phyloP scores from a whole-genome alignment of 345 rosid genomes.

The Eucalyptus regnans region DNA sequence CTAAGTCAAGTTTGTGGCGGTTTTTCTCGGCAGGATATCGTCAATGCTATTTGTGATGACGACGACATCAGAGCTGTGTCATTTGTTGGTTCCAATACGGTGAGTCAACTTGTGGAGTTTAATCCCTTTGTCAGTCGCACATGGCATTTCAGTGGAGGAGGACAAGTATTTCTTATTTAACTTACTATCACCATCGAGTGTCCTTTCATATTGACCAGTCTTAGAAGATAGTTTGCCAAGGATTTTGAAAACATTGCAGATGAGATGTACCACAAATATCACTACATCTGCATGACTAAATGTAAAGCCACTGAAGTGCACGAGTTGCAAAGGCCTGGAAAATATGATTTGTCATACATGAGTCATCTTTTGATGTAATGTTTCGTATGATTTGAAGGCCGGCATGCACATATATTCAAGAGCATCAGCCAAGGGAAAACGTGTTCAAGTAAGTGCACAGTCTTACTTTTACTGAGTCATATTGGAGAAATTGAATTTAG shows the following conservation, averaged over 20 bases:
- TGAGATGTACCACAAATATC: neutral
- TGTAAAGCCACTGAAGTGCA: neutral
- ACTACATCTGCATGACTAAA: neutral
- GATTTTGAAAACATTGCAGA: neutral
- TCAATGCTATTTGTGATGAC: conserved; percentile 92
- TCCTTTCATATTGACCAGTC: neutral
- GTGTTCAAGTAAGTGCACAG: conserved; percentile 61
- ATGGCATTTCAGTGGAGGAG: neutral
- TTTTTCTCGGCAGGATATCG: conserved; percentile 50
- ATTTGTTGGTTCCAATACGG: conserved; percentile 90
- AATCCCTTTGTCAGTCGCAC: neutral
- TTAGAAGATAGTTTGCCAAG: neutral
- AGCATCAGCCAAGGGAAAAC: conserved; percentile 91
- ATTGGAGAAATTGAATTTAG: neutral
- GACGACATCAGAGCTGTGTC: conserved; percentile 76
- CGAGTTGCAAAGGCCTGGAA: neutral
- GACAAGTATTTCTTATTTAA: neutral
- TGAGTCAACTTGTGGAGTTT: conserved; percentile 22
- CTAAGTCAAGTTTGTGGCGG: neutral
- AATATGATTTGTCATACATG: neutral
- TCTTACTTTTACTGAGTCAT: neutral
- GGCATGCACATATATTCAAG: conserved; percentile 95
- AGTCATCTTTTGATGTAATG: neutral
- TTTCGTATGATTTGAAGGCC: conserved; percentile 33
- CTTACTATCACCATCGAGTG: neutral